Conservation (phyloP, 768 basidiomycete species). For the Amanita muscaria region DNA sequence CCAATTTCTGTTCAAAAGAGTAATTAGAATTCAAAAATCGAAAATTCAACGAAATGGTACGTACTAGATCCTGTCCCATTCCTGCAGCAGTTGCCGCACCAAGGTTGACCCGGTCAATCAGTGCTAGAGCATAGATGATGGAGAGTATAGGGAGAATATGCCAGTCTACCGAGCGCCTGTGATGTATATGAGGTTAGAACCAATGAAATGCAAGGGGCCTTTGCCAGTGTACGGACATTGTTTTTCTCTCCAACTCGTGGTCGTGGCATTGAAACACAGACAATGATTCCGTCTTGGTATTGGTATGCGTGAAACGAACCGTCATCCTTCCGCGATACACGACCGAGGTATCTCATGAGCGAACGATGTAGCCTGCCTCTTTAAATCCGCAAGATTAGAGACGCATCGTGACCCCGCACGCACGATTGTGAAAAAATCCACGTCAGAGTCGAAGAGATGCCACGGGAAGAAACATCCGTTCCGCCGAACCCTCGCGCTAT, state of each 20-base stretch:
- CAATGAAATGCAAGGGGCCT: not conserved
- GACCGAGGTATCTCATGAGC: too few species aligned
- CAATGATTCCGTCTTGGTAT: too few species aligned
- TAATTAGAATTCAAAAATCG: not conserved
- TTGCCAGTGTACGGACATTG: slow-evolving; percentile 29
- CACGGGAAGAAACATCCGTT: too few species aligned
- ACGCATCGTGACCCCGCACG: too few species aligned
- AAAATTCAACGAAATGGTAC: not conserved
- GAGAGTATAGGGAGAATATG: slow-evolving; percentile 34
- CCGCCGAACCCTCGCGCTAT: too few species aligned
- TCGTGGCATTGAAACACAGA: too few species aligned
- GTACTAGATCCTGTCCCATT: slow-evolving; percentile 32
- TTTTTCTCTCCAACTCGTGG: slow-evolving; percentile 25
- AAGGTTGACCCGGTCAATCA: slow-evolving; percentile 37
- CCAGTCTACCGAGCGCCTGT: slow-evolving; percentile 33
- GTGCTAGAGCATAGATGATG: slow-evolving; percentile 31
- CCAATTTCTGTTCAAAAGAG: slow-evolving; percentile 21
- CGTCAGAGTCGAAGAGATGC: too few species aligned
- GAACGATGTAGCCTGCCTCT: too few species aligned
- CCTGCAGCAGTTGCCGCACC: slow-evolving; percentile 35
- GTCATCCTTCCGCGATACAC: too few species aligned
- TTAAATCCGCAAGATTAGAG: too few species aligned
- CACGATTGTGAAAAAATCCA: too few species aligned
- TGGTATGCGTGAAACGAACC: too few species aligned
- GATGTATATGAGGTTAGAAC: not conserved